These are phyloP conservation scores for Paraphoma chrysanthemicola DNA, from an alignment of 2,329 filamentous ascomycete genomes.

Conservation along the genomic window DNA sequence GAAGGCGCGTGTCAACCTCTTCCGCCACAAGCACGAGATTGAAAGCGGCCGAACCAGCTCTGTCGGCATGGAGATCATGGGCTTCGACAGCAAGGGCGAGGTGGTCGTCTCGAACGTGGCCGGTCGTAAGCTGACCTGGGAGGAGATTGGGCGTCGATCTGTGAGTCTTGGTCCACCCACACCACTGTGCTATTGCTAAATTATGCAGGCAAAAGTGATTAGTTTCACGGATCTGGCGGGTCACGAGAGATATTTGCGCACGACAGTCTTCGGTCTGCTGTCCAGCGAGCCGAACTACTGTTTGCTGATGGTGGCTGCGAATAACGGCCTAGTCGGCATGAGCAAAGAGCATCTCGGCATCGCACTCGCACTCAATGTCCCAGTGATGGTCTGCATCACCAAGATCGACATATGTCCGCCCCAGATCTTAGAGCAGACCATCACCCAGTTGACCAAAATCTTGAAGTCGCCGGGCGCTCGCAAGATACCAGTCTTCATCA, in stretches of 20 bases:
- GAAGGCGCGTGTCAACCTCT: conserved; percentile 91
- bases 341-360: conserved; percentile 98
- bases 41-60: conserved; percentile 95
- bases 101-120: conserved; percentile 83
- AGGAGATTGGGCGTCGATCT: conserved; percentile 93
- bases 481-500: conserved; percentile 97
- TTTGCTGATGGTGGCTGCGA: conserved; percentile 96
- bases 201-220: conserved; percentile 79
- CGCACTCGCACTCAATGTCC: conserved; percentile 90
- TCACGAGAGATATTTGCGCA: conserved; percentile 93
- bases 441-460: conserved; percentile 89
- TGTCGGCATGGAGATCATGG: conserved; percentile 97
- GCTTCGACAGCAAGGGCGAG: conserved; percentile 86
- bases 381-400: conserved; percentile 96
- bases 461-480: conserved; percentile 90
- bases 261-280: conserved; percentile 93
- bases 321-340: conserved; percentile 97
- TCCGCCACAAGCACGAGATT: conserved; percentile 97
- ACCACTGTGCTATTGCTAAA: conserved; percentile 14
- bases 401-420: conserved; percentile 99
- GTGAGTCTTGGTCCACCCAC: conserved; percentile 41
- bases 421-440: conserved; percentile 91
- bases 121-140: conserved; percentile 90
- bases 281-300: conserved; percentile 98
- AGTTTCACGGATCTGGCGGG: conserved; percentile 95